Percentiles rank a stretch among this genome's conserved stretches.
These are phyloP conservation scores for Bryopsis sp. DNA, from an alignment of 139 green algal species.

Conservation along the genomic window DNA sequence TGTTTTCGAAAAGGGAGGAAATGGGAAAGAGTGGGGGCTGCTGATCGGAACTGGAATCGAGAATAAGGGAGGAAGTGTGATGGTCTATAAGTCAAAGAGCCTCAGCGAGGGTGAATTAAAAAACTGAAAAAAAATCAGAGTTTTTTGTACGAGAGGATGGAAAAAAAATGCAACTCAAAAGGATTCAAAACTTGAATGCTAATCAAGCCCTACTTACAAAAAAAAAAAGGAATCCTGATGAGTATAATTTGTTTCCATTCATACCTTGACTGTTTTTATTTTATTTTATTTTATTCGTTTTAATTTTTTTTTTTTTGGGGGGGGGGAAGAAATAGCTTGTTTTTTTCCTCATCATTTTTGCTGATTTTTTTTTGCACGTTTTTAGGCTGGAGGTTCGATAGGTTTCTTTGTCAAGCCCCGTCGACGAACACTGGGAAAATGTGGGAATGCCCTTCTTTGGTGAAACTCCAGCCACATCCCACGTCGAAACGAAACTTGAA, in stretches of 20 bases:
- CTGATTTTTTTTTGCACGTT: conserved; percentile 7
- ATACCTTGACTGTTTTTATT: not conserved
- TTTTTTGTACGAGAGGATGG: no score
- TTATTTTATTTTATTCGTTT: conserved; percentile 5
- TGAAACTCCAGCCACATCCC: conserved; percentile 24
- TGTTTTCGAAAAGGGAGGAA: conserved; percentile 35
- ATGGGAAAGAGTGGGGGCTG: conserved; percentile 38
- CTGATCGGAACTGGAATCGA: conserved; percentile 63
- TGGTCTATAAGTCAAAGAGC: conserved; percentile 22
- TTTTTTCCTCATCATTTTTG: not conserved
- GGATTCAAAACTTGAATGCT: no score
- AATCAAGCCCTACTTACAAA: no score
- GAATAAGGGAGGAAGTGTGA: conserved; percentile 41
- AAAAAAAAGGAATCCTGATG: no score
- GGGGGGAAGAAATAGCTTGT: no score
- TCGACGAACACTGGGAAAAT: conserved; percentile 39
- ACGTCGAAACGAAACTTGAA: not conserved
- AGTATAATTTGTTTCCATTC: no score
- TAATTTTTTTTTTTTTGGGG: not conserved
- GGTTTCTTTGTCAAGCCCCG: conserved; percentile 37
- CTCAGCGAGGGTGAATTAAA: conserved; percentile 12
- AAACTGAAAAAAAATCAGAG: no score
- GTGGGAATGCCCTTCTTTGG: conserved; percentile 57
- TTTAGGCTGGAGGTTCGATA: conserved; percentile 7
- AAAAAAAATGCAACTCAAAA: no score